Base-by-base conservation (phyloP, 768 basidiomycete species). In the Lactarius deliciosus region DNA sequence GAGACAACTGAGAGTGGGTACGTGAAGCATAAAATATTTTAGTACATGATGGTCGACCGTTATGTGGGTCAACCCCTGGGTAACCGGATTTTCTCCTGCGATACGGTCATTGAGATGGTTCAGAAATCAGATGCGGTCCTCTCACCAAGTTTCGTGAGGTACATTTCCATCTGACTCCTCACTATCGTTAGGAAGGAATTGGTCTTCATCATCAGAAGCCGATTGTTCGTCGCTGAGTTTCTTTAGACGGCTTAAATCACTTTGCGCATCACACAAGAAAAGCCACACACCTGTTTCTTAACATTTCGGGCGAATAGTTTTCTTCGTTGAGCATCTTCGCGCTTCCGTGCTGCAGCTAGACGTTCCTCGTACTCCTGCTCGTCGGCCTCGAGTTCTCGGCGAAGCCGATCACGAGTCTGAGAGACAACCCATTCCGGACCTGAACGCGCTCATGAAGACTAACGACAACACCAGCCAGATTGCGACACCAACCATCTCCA, bases 11-110 rank as follows among this genome's bases (percentile, higher is more conserved):
- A 1, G 96, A 96, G 77, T 99, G 96, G 0, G 96, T 99, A 38
- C 96, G 83, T 0, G 97, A 98, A 0, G 96, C 91, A 73, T 96
- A 97, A 75, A 87, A 97, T 67, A 98, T 89, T 81, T 94, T 91
- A 43, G 86, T 89, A 73, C 89, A 91, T 5, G 82, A 81, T 18
- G 82, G 81, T 64, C 87, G 80, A 68, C 87, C 87, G 55, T 73
- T 70, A 22, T 79, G 78, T 36, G 71, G 64, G 28, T 57, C 36
- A 69, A 68, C 60, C 47, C 16, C 34, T 18, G 36, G 13, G 45
- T 57, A 58, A 41, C 56, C 30, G 22, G 47, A 15, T 41, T 54
- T 58, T 34, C 50, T 66, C 60, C 64, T 66, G 38, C 15, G 28
- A 13, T 25, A 36, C 22, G 34, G 16, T 32, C 9, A 22, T 11